Evolutionary conservation across 2,329 filamentous ascomycete genomes (phyloP), one percentile per base, ranked within the genome.

Genomic region (Claviceps citrina): DNA sequence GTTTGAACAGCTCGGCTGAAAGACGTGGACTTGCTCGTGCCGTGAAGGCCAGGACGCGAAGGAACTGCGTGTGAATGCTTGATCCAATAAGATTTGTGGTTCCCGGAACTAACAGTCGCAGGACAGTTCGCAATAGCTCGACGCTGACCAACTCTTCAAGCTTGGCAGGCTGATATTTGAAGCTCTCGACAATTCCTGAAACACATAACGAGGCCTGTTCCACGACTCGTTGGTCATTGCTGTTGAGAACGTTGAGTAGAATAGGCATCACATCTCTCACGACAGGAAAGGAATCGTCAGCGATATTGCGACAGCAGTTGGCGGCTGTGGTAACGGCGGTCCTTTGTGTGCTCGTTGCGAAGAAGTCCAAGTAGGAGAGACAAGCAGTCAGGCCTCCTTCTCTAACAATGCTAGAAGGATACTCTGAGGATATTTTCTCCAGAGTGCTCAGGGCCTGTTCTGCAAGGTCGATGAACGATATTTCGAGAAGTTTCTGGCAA

Each of bases 231-330:
- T 95, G 91, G 54, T 98, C 91, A 59, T 74, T 95, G 64, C 89
- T 96, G 41, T 75, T 76, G 30, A 98, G 68, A 12, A 96, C 91
- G 53, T 86, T 85, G 43, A 93, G 76, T 25, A 98, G 70, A 20
- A 85, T 95, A 6, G 87, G 87, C 91, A 98, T 98, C 31, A 95
- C 91, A 59, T 95, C 87, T 54, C 80, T 77, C 36, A 98, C 83
- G 8, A 93, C 87, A 1, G 78, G 68, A 54, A 98, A 98, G 0
- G 85, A 93, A 53, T 96, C 91, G 51, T 89, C 81, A 1, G 87
- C 84, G 15, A 98, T 91, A 55, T 95, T 95, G 46, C 91, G 83
- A 59, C 93, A 98, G 64, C 91, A 98, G 55, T 98, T 98, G 41
- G 91, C 93, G 8, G 93, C 91, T 10, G 89, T 98, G 3, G 87